Base-by-base conservation (phyloP, 768 basidiomycete genomes). In the Gymnopilus junonius region DNA sequence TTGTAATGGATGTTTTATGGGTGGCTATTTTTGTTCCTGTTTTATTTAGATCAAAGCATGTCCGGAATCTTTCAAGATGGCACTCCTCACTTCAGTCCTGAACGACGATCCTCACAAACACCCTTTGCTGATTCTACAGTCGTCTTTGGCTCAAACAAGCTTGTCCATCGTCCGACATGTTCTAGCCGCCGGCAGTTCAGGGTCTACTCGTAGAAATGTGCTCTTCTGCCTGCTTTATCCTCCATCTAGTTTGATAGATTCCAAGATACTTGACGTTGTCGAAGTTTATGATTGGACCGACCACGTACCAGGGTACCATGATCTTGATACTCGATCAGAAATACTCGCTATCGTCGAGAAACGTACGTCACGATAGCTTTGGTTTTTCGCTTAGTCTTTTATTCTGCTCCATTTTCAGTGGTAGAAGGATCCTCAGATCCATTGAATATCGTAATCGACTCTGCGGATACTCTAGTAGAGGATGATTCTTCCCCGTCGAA, bases 361-460 rank as follows among this genome's bases (percentile, higher is more conserved):
- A 71, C 75, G 82, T 81, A 59, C 37, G 69, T 66, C 60, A n/a
- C 40, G 8, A n/a, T 42, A 11, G 39, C 20, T 20, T 42, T 50
- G n/a, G 1, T n/a, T 35, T 8, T 29, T 23, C 31, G 37, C 8
- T 15, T 15, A 11, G 31, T 12, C 53, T 66, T 15, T 55, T 12
- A 29, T 32, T 59, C 35, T 40, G 20, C 40, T 21, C 45, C 11
- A 34, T 46, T 20, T 55, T 43, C 43, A 73, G 71, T 60, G 34
- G 58, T 69, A 50, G 55, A 71, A 83, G 83, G 74, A 48, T 67
- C 80, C 31, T 40, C 78, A 31, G 80, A 82, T 31, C 79, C 88
- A n/a, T 61, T 91, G 29, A 83, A 81, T 64, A 83, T 93, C 23
- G 72, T 91, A 55, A 80, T 95, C 35, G 94, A 95, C 72, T 91